Evolutionary conservation across 78 protist species (phyloP), one percentile per base, ranked within the genome.

Genomic region (Cyanophora paradoxa): DNA sequence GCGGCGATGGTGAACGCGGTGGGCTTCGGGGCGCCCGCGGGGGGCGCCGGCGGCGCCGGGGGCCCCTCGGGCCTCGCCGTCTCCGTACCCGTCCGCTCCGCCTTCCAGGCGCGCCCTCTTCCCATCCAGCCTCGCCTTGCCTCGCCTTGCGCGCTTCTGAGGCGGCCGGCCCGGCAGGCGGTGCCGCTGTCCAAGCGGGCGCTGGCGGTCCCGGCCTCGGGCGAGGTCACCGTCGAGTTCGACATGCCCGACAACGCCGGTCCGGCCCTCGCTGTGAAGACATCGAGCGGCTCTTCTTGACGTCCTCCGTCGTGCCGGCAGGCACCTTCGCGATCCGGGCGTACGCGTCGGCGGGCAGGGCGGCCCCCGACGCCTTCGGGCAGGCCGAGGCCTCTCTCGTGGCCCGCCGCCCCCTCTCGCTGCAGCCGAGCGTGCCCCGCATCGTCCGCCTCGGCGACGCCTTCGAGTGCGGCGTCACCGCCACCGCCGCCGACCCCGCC

Each of bases 211-310:
- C n/a, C 14, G 13, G 22, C 52, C 11, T 40, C 54, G 3, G 70
- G 70, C 70, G 36, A 24, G 54, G 20, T 14, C n/a, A 2, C 2
- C 22, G 37, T 64, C 14, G 6, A 28, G 54, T 64, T 48, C 54
- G 0, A 11, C 3, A 48, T 64, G 46, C 70, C 70, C 26, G 70
- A 64, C 70, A 64, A 64, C 54, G 24, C 31, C n/a, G n/a, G n/a
- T n/a, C n/a, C n/a, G n/a, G n/a, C n/a, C n/a, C n/a, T n/a, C n/a
- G n/a, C n/a, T n/a, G n/a, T n/a, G n/a, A n/a, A n/a, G n/a, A n/a
- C n/a, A n/a, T n/a, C n/a, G n/a, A n/a, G n/a, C n/a, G n/a, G n/a
- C n/a, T n/a, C n/a, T n/a, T n/a, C n/a, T n/a, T n/a, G n/a, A n/a
- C n/a, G n/a, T n/a, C n/a, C n/a, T n/a, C n/a, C n/a, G n/a, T n/a